Base-by-base conservation (phyloP, 2,329 filamentous ascomycete genomes). In the Penicillium sp. region DNA sequence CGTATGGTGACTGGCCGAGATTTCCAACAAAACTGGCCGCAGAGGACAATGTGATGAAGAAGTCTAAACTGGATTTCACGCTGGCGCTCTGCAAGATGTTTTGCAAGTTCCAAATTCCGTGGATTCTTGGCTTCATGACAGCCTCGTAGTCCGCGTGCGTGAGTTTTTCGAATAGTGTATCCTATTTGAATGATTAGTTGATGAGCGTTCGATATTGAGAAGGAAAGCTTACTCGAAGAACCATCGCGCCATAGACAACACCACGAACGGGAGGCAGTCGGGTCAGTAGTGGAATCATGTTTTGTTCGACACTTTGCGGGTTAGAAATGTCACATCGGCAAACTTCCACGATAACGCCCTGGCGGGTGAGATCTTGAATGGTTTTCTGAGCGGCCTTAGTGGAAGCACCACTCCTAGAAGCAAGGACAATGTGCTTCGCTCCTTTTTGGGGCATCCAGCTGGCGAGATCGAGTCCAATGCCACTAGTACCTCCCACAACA, bases 1-100 rank as follows among this genome's bases (percentile, higher is more conserved):
- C 78, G 85, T 91, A 10, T 67, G 88, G 49, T 81, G 81, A 62
- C 81, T 93, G 50, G 82, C 85, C 11, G 65, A 87, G 59, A 27
- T 67, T 70, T 7, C 68, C 68, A n/a, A 71, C 59, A 21, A 71
- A 62, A 21, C 67, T 68, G 9, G 66, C 62, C 4, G 65, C 59
- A 1, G 68, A 71, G 0, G 67, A 69, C 6, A 71, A 57, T 1
- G 54, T 62, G 31, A 71, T 44, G 13, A 71, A 68, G 58, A 71
- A 71, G 26, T 71, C 67, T 3, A 71, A 49, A 5, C 31, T 53
- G 1, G 53, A 35, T 3, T 11, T 52, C 5, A 56, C 56, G 22
- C 49, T 55, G 5, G 37, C 14, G 6, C 55, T 42, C 10, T 59
- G 45, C 7, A 72, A 48, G 6, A 57, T 54, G 14, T 59, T 52